Evolutionary conservation across 129 eudicot genomes (phyloP).

Genomic region (Mikania micrantha): DNA sequence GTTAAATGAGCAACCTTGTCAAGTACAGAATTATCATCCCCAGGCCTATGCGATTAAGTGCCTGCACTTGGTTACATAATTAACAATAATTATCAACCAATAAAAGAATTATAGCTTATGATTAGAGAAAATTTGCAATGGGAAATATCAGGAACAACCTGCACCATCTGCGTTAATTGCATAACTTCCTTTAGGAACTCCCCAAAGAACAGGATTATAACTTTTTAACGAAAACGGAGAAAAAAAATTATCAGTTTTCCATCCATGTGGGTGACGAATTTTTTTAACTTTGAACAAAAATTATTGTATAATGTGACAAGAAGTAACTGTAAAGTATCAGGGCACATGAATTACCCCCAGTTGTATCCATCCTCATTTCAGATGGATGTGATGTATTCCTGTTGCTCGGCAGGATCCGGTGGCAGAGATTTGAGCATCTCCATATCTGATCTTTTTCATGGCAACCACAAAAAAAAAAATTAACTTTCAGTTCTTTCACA

Average conservation of each 20-base stretch:
- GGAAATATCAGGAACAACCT: constrained; percentile 35
- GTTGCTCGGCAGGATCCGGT: too few relatives aligned
- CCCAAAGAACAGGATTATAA: constrained; percentile 91
- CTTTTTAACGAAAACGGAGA: constrained; percentile 21
- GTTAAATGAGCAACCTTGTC: constrained; percentile 65
- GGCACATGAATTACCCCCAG: constrained; percentile 57
- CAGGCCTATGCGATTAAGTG: constrained; percentile 70
- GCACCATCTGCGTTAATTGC: constrained; percentile 94
- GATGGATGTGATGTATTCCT: too few relatives aligned
- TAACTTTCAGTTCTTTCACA: not conserved
- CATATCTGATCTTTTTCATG: constrained; percentile 44
- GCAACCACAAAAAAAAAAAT: constrained; percentile 9
- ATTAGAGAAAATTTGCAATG: not conserved
- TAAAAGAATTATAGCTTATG: not conserved
- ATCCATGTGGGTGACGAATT: not conserved
- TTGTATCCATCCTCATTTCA: too few relatives aligned
- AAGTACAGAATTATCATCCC: constrained; percentile 55
- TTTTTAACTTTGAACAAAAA: not conserved
- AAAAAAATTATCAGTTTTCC: not conserved
- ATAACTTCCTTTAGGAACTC: constrained; percentile 98
- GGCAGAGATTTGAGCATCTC: too few relatives aligned
- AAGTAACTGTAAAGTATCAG: not conserved
- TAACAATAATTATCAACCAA: not conserved
- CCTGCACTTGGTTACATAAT: constrained; percentile 42
- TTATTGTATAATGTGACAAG: not conserved